Evolutionary conservation across 140 eudicot species (phyloP), one percentile per base, ranked within the genome.

Genomic region (Senecio squalidus): DNA sequence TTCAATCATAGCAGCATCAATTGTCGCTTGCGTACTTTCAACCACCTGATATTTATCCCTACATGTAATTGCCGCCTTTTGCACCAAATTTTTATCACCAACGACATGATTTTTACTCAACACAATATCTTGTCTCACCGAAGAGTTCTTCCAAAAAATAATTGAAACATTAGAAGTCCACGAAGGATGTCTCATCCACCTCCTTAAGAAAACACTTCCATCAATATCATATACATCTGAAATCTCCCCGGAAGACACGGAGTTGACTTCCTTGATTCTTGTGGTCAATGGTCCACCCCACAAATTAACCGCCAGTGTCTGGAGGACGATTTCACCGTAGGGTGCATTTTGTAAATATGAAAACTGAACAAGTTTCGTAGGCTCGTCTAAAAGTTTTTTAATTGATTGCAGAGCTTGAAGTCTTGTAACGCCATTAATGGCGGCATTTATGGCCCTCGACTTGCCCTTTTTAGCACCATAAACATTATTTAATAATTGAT

Each of bases 11-110:
- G 97, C 97, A 59, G 97, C 95, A 67, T 85, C 80, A 34, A 89
- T 89, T 0, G 97, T 89, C 36, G 97, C 97, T 64, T 80, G 89
- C n/a, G 97, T 85, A 67, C 79, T 85, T 74, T 89, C 93, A 47
- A 77, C 95, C 62, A 70, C 86, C 11, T 46, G 34, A 22, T 58
- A 68, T 60, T 69, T 89, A 39, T 79, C 84, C 76, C 85, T 82
- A 63, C 92, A 89, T 20, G 65, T 74, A 69, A 57, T 38, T 14
- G 78, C 75, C 18, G 94, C 97, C 79, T 72, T 89, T 66, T 85
- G 84, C 33, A 80, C 75, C 84, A 89, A 78, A 44, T 51, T 79
- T 59, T 59, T 75, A 26, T 80, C 95, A 48, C 77, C 95, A 60
- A 85, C 97, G 54, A 74, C 86, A 48, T 75, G 89, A 46, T 74